Percentiles rank a stretch among this genome's conserved stretches.
These are phyloP conservation scores for Neofusicoccum umdonicola DNA, from an alignment of 2,329 filamentous ascomycete genomes.

Conservation along the genomic window DNA sequence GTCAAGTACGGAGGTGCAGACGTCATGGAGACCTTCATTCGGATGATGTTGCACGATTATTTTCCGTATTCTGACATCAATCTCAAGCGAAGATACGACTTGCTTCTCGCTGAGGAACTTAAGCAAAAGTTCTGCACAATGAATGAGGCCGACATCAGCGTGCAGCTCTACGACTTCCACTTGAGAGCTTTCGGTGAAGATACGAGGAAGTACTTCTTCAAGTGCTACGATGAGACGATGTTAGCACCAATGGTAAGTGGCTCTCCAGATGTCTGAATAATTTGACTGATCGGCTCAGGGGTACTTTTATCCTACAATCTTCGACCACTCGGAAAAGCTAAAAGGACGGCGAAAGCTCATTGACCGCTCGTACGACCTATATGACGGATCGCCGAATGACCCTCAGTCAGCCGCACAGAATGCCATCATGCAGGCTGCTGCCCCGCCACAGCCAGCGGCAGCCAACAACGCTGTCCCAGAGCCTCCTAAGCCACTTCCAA, in stretches of 20 bases:
- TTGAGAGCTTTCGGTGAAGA: conserved; percentile 83
- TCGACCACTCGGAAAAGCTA: conserved; percentile 80
- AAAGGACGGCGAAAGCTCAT: conserved; percentile 76
- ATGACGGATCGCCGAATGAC: conserved; percentile 90
- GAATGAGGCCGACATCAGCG: conserved; percentile 83
- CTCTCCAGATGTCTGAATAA: not conserved
- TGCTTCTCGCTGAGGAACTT: conserved; percentile 87
- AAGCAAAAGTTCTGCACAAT: conserved; percentile 93
- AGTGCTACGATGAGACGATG: conserved; percentile 94
- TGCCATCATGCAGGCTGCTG: conserved; percentile 56
- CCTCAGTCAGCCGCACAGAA: conserved; percentile 82
- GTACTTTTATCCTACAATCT: conserved; percentile 85
- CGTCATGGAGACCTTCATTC: conserved; percentile 90
- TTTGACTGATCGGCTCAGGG: conserved; percentile 46
- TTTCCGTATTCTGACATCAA: conserved; percentile 97
- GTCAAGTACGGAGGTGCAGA: conserved; percentile 91
- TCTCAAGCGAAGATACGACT: conserved; percentile 84
- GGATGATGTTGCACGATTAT: conserved; percentile 96
- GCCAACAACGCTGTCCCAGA: conserved; percentile 17
- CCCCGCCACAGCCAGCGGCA: conserved; percentile 22
- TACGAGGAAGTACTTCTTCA: conserved; percentile 91
- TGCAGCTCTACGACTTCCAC: conserved; percentile 87
- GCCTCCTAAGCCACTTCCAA: conserved; percentile 30
- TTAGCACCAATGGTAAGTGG: conserved; percentile 72
- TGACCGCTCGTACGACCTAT: conserved; percentile 86